Percentiles rank a stretch among this genome's conserved stretches.
These are phyloP conservation scores for Ceriops tagal DNA, from an alignment of 345 rosid species.

Conservation along the genomic window DNA sequence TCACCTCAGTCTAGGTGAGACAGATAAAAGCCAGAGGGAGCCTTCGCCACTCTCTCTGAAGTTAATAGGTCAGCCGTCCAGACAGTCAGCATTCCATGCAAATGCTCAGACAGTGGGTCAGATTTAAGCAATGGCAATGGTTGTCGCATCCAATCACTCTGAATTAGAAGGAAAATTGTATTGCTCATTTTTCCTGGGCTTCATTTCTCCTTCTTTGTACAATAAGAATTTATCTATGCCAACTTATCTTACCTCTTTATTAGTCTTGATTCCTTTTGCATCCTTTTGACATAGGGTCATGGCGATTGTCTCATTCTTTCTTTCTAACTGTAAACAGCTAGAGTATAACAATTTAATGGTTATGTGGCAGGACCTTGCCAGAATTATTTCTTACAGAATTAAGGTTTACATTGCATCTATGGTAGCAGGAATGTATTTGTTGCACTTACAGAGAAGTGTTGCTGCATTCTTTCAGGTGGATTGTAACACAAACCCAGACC, in stretches of 20 bases:
- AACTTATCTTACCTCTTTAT: not conserved
- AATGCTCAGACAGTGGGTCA: conserved; percentile 48
- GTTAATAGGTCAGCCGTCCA: conserved; percentile 59
- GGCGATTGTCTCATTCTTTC: conserved; percentile 28
- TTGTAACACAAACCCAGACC: too few species aligned
- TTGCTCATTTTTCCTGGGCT: not conserved
- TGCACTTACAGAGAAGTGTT: not conserved
- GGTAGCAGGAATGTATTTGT: not conserved
- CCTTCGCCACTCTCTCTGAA: conserved; percentile 66
- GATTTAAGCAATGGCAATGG: conserved; percentile 52
- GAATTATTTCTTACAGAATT: too few species aligned
- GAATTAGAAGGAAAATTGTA: conserved; percentile 17
- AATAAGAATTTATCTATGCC: conserved; percentile 11
- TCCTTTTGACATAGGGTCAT: conserved; percentile 21
- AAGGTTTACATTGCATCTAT: not conserved
- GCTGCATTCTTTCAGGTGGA: too few species aligned
- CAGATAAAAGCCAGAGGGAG: conserved; percentile 37
- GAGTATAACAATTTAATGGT: conserved; percentile 24
- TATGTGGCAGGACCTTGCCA: conserved; percentile 8
- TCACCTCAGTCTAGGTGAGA: conserved; percentile 64
- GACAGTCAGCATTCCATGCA: conserved; percentile 82
- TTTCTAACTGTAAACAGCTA: conserved; percentile 34
- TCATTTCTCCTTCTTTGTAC: not conserved
- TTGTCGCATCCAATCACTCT: conserved; percentile 64
- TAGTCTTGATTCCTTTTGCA: conserved; percentile 11